Percentiles rank a stretch among this genome's conserved stretches.
Conservation (phyloP, 2,329 filamentous ascomycete species). For the Pezicula radicicola region DNA sequence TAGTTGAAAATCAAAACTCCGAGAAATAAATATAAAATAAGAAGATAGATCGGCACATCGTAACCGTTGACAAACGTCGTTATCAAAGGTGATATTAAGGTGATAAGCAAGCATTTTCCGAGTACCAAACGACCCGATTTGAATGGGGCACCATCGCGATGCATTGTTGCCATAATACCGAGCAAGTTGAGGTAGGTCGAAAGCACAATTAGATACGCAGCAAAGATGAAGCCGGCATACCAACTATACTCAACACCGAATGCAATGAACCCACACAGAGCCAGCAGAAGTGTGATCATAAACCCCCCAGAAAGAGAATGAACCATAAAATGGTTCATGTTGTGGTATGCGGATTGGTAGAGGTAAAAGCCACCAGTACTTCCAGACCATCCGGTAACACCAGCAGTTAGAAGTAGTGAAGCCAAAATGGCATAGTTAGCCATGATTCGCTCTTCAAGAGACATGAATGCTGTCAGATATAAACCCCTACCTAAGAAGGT, state of each 20-base stretch:
- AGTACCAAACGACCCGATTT: slow-evolving; percentile 44
- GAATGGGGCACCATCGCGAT: slow-evolving; percentile 51
- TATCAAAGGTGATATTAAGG: slow-evolving; percentile 55
- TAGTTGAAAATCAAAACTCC: slow-evolving; percentile 48
- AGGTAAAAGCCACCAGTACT: slow-evolving; percentile 63
- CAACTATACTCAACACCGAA: slow-evolving; percentile 42
- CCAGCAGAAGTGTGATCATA: slow-evolving; percentile 31
- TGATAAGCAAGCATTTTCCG: slow-evolving; percentile 50
- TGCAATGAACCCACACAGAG: slow-evolving; percentile 43
- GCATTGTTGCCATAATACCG: slow-evolving; percentile 44
- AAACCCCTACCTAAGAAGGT: slow-evolving; percentile 57
- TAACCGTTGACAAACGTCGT: slow-evolving; percentile 48
- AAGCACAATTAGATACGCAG: slow-evolving; percentile 54
- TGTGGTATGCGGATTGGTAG: slow-evolving; percentile 46
- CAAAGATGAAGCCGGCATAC: slow-evolving; percentile 50
- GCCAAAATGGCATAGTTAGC: slow-evolving; percentile 54
- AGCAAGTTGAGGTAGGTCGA: slow-evolving; percentile 57
- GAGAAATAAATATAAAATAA: slow-evolving; percentile 41
- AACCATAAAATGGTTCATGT: slow-evolving; percentile 38
- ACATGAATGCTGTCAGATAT: slow-evolving; percentile 57
- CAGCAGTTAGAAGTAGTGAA: slow-evolving; percentile 54
- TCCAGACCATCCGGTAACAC: slow-evolving; percentile 60
- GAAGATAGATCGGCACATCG: slow-evolving; percentile 53
- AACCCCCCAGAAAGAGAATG: slow-evolving; percentile 45
- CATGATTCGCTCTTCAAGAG: slow-evolving; percentile 44